These are phyloP conservation scores for Euryodendron excelsum DNA, from an alignment of 148 eudicot genomes.

Conservation along the genomic window DNA sequence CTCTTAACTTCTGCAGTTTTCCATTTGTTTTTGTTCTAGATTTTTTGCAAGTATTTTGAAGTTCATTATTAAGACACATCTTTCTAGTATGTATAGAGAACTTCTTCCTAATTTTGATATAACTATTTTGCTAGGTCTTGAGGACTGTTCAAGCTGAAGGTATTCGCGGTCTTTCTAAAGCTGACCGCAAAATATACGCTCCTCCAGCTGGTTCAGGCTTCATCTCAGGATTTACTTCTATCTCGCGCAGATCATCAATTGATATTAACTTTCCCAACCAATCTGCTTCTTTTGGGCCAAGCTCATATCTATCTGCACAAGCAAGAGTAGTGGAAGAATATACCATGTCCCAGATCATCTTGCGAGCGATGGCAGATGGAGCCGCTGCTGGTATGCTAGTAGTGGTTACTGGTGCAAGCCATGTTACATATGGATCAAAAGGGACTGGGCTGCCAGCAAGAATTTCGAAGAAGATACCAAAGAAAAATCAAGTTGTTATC, in stretches of 20 bases:
- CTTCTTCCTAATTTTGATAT: conserved; percentile 2
- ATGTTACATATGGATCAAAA: conserved; percentile 82
- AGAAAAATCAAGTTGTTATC: conserved; percentile 88
- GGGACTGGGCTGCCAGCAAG: conserved; percentile 93
- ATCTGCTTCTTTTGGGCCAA: conserved; percentile 70
- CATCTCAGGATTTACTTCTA: conserved; percentile 69
- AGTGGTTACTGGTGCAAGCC: conserved; percentile 89
- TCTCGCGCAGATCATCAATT: conserved; percentile 59
- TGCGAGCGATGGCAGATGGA: conserved; percentile 61
- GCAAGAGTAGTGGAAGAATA: conserved; percentile 87
- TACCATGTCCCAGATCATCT: conserved; percentile 76
- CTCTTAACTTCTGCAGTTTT: background rate
- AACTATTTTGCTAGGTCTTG: conserved; percentile 49
- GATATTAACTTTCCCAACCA: conserved; percentile 54
- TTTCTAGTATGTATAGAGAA: background rate
- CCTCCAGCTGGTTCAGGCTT: conserved; percentile 99
- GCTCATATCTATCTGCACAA: conserved; percentile 83
- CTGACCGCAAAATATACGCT: conserved; percentile 74
- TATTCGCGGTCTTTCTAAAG: conserved; percentile 75
- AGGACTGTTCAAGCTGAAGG: conserved; percentile 99
- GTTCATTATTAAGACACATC: background rate
- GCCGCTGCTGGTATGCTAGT: conserved; percentile 78
- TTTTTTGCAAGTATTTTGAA: background rate
- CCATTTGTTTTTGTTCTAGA: background rate
- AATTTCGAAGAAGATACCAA: conserved; percentile 84